Conservation (phyloP, 352 stramenopile species). For the Pythium sukuiense region DNA sequence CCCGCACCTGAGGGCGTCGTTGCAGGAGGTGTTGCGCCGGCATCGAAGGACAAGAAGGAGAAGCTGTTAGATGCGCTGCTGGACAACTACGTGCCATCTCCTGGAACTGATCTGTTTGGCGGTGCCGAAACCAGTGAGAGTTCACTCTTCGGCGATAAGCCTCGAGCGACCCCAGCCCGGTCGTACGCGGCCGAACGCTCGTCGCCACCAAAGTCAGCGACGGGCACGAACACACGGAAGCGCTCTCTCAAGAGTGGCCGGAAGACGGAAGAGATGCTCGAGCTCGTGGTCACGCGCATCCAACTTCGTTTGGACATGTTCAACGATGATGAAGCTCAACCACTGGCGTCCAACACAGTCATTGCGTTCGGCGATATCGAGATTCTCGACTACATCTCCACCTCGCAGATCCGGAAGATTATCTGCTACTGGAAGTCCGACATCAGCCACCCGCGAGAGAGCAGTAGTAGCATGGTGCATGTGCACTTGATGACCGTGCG, state of each 20-base stretch:
- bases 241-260: constrained; percentile 70
- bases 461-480: constrained; percentile 80
- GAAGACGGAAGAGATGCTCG: constrained; percentile 90
- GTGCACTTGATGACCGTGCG: constrained; percentile 81
- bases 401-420: constrained; percentile 88
- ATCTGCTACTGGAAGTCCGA: constrained; percentile 91
- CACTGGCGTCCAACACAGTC: constrained; percentile 72
- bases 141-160: constrained; percentile 38
- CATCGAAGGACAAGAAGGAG: constrained; percentile 43
- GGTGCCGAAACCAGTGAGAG: constrained; percentile 25
- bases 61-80: constrained; percentile 78
- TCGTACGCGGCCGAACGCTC: constrained; percentile 29
- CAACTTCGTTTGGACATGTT: constrained; percentile 86
- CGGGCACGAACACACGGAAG: constrained; percentile 32
- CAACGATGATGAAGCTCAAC: constrained; percentile 71
- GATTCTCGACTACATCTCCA: constrained; percentile 89
- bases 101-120: constrained; percentile 54
- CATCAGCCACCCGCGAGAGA: constrained; percentile 76
- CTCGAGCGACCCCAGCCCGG: constrained; percentile 38
- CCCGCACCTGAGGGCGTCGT: constrained; percentile 16
- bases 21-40: background rate
- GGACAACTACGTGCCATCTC: constrained; percentile 81
- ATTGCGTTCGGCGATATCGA: constrained; percentile 79
- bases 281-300: constrained; percentile 77
- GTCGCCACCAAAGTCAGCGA: background rate